Conservation (phyloP, 768 basidiomycete genomes). For the Panaeolus papilionaceus region DNA sequence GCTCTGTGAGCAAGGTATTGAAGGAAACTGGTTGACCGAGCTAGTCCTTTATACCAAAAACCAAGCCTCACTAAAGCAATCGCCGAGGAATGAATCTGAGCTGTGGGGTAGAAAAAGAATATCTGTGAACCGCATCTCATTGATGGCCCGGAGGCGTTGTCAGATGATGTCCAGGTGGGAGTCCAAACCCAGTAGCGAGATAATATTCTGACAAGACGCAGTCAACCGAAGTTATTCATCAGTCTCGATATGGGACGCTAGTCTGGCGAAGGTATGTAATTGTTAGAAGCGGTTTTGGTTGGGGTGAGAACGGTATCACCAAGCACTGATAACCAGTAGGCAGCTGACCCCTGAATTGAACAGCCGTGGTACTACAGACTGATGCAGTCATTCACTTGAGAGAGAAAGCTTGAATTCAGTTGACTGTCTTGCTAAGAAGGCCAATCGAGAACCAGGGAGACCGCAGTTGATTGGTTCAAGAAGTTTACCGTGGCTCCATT, state of each 20-base stretch:
- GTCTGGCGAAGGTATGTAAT: conserved; percentile 21
- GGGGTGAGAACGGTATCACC: conserved; percentile 18
- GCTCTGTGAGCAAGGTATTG: conserved; percentile 20
- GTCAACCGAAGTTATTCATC: conserved; percentile 22
- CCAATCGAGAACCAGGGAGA: not conserved
- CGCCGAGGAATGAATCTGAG: conserved; percentile 26
- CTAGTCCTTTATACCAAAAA: conserved; percentile 24
- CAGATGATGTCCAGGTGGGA: conserved; percentile 32
- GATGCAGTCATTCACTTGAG: conserved; percentile 5
- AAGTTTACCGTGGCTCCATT: not conserved
- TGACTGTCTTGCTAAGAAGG: not conserved
- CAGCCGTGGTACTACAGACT: conserved; percentile 20
- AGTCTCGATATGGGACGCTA: conserved; percentile 26
- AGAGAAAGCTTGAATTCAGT: conserved; percentile 6
- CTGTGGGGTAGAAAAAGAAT: conserved; percentile 20
- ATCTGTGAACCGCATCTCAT: conserved; percentile 17
- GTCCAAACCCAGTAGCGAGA: conserved; percentile 22
- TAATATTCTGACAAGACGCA: conserved; percentile 18
- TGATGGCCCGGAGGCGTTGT: conserved; percentile 24
- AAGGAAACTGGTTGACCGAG: not conserved
- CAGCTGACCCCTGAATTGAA: conserved; percentile 28
- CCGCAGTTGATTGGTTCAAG: conserved; percentile 2
- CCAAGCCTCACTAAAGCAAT: conserved; percentile 13
- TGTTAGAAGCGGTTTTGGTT: not conserved
- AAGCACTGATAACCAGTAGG: conserved; percentile 23